phyloP scores from a whole-genome alignment of 768 basidiomycete genomes.

The Russula ochroleuca region DNA sequence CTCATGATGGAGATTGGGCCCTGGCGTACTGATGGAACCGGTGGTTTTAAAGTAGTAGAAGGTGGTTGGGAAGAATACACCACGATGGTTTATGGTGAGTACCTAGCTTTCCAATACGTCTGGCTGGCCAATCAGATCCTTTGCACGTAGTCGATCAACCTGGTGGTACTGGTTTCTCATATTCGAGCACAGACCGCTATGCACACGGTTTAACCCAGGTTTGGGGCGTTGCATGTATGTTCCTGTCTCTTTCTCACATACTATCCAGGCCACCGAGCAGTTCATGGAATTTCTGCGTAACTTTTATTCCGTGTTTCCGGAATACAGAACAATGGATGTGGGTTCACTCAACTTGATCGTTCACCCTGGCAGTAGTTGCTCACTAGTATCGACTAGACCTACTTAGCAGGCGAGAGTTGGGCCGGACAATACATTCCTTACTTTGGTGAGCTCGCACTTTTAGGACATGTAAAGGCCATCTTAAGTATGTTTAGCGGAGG shows the following conservation, averaged over 20 bases:
- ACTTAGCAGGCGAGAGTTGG: conserved; percentile 92
- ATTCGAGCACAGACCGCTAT: conserved; percentile 79
- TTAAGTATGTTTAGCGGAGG: conserved; percentile 53
- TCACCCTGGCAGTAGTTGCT: background rate
- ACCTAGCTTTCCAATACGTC: conserved; percentile 6
- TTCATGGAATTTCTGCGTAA: conserved; percentile 80
- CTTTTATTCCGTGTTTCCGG: conserved; percentile 89
- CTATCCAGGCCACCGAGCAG: conserved; percentile 63
- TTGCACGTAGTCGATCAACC: conserved; percentile 84
- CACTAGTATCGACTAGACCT: conserved; percentile 57
- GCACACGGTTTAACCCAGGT: conserved; percentile 75
- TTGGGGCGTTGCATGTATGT: conserved; percentile 18
- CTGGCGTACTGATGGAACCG: conserved; percentile 71
- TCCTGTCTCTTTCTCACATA: conserved; percentile 9
- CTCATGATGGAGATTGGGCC: conserved; percentile 99
- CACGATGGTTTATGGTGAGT: conserved; percentile 85
- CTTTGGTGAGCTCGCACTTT: conserved; percentile 54
- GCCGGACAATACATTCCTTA: conserved; percentile 98
- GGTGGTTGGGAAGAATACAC: conserved; percentile 99
- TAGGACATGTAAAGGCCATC: background rate
- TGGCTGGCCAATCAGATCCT: background rate
- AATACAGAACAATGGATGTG: conserved; percentile 78
- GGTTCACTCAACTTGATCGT: conserved; percentile 34
- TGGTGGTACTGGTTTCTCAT: conserved; percentile 92
- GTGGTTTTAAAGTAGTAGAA: conserved; percentile 65